Evolutionary conservation across 768 basidiomycete species (phyloP).

Genomic region (Termitomyces sp.): DNA sequence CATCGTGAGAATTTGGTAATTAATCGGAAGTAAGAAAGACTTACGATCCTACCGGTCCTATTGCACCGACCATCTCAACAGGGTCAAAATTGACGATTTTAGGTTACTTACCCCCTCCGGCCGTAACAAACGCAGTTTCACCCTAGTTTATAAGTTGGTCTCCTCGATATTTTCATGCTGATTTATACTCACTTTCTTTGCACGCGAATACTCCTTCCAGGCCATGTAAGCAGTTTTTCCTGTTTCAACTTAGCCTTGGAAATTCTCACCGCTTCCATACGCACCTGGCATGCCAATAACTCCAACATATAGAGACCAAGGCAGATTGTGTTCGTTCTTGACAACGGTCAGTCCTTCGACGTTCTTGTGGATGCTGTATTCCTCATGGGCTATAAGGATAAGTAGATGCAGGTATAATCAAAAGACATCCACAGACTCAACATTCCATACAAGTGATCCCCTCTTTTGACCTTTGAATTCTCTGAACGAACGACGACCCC

Average conservation of each 20-base stretch:
- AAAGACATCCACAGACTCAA: conserved; percentile 8
- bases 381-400: conserved; percentile 27
- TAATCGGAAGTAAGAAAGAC: conserved; percentile 14
- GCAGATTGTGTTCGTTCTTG: conserved; percentile 37
- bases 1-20: not conserved
- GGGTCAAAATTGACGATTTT: not conserved
- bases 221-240: conserved; percentile 30
- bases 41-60: conserved; percentile 53
- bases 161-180: too few species aligned
- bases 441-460: conserved; percentile 27
- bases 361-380: conserved; percentile 31
- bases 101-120: conserved; percentile 27
- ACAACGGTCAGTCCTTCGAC: conserved; percentile 18
- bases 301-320: conserved; percentile 45
- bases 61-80: conserved; percentile 13
- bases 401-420: too few species aligned
- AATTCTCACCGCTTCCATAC: conserved; percentile 5
- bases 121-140: conserved; percentile 33
- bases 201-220: conserved; percentile 33
- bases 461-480: conserved; percentile 16
- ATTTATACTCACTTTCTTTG: conserved; percentile 22
- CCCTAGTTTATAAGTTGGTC: conserved; percentile 11
- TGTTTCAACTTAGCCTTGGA: not conserved
- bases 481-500: conserved; percentile 17
- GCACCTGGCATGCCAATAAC: conserved; percentile 49